Evolutionary conservation across 805 yeast species (phyloP).

Genomic region (Barnettozyma salicaria): DNA sequence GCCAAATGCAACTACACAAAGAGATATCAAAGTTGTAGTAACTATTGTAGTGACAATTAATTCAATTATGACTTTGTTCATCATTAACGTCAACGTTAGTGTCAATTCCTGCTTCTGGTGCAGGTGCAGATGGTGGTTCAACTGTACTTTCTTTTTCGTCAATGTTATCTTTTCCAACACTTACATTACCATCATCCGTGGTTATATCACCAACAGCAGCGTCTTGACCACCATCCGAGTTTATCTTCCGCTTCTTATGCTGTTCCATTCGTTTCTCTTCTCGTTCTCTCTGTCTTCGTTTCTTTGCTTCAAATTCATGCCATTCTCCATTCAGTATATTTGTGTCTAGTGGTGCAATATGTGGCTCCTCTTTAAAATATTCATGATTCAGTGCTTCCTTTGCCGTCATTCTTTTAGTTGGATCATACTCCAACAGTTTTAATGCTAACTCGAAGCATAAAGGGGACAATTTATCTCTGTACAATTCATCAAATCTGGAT

Average conservation of each 20-base stretch:
- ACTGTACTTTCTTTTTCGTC: slow-evolving; percentile 4
- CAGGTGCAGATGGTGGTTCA: slow-evolving; percentile 8
- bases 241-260: slow-evolving; percentile 12
- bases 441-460: slow-evolving; percentile 60
- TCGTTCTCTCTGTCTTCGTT: slow-evolving; percentile 36
- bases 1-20: too few species aligned
- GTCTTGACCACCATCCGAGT: not conserved
- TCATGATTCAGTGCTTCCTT: slow-evolving; percentile 59
- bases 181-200: not conserved
- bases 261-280: slow-evolving; percentile 22
- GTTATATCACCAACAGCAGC: not conserved
- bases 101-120: not conserved
- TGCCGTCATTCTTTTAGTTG: slow-evolving; percentile 61
- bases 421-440: slow-evolving; percentile 61
- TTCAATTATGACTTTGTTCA: too few species aligned
- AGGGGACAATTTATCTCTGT: slow-evolving; percentile 38
- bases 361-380: slow-evolving; percentile 69
- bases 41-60: too few species aligned
- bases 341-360: slow-evolving; percentile 51
- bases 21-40: too few species aligned
- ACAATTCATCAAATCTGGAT: slow-evolving; percentile 37
- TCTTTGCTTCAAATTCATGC: slow-evolving; percentile 96
- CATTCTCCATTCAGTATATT: slow-evolving; percentile 71
- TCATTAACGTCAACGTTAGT: not conserved
- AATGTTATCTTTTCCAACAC: not conserved